Evolutionary conservation across 2,329 filamentous ascomycete species (phyloP), one percentile per base, ranked within the genome.

Genomic region (Chaetomiaceae sp.): DNA sequence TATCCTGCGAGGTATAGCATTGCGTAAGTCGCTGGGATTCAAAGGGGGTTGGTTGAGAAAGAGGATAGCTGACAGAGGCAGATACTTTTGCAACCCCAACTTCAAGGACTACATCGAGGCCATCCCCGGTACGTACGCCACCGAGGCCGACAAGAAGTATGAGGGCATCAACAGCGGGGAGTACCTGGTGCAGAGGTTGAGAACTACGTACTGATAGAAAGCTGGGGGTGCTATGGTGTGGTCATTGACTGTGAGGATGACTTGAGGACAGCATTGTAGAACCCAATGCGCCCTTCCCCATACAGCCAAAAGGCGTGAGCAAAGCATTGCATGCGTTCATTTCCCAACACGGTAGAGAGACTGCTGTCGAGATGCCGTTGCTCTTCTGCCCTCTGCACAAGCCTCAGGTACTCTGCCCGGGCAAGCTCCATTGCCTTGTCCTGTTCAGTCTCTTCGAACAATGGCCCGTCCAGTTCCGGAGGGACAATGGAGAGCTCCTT

Each of bases 81-180:
- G 79, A 3, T 95, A 95, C 72, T 95, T 95, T 68, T 95, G 90
- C 75, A 92, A 95, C 62, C 89, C 90, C 8, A 91, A 95, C 66
- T 87, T 83, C 66, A 81, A 88, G 56, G 81, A 78, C 61, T 73
- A 80, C 51, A 95, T 95, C 59, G 87, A 94, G 62, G 88, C 85
- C 1, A 82, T 95, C 40, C 90, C 89, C 0, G 88, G 88, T 0
- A 95, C 90, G 0, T 92, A 82, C 65, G 73, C 69, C 1, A 66
- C 69, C 3, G 78, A 86, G 56, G 72, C 74, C 53, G 82, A 87
- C 38, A 92, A 88, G 75, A 94, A 91, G 72, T 96, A 96, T 64
- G 72, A 79, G 31, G 83, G 81, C 1, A 84, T 96, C 62, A 88
- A 85, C 54, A 87, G 86, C 62, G 89, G 89, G 2, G 82, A 94